Evolutionary conservation across 805 yeast genomes (phyloP).

Genomic region (Lipomyces orientalis): DNA sequence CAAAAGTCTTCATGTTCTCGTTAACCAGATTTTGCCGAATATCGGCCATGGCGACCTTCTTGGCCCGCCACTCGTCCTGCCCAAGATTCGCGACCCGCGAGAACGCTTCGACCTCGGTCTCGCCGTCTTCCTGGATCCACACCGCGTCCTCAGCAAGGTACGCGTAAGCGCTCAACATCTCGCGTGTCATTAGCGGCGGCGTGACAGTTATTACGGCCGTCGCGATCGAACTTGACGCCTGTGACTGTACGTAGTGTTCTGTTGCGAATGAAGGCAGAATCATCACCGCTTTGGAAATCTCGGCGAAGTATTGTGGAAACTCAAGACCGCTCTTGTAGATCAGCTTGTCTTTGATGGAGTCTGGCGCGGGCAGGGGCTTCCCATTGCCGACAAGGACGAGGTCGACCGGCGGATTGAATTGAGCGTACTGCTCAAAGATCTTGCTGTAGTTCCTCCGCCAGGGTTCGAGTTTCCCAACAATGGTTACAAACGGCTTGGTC

Average conservation of each 20-base stretch:
- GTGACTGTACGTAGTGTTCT: constrained; percentile 17
- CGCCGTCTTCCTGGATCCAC: constrained; percentile 29
- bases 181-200: constrained; percentile 26
- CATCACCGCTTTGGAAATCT: constrained; percentile 21
- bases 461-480: constrained; percentile 36
- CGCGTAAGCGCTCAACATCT: constrained; percentile 27
- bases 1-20: constrained; percentile 19
- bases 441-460: constrained; percentile 32
- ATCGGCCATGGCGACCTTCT: constrained; percentile 13
- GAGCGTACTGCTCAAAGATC: constrained; percentile 20
- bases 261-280: constrained; percentile 33
- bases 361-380: constrained; percentile 17
- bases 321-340: constrained; percentile 15
- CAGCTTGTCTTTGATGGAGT: constrained; percentile 12
- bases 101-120: constrained; percentile 33
- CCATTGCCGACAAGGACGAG: constrained; percentile 28
- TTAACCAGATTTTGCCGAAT: constrained; percentile 18
- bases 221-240: constrained; percentile 35
- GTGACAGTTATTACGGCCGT: constrained; percentile 26
- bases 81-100: constrained; percentile 21
- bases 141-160: constrained; percentile 26
- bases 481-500: constrained; percentile 26
- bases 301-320: constrained; percentile 27
- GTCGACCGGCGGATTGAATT: constrained; percentile 20
- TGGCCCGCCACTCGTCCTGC: constrained; percentile 23